Base-by-base conservation (phyloP, 495 filamentous ascomycete species). In the Xylaria curta region DNA sequence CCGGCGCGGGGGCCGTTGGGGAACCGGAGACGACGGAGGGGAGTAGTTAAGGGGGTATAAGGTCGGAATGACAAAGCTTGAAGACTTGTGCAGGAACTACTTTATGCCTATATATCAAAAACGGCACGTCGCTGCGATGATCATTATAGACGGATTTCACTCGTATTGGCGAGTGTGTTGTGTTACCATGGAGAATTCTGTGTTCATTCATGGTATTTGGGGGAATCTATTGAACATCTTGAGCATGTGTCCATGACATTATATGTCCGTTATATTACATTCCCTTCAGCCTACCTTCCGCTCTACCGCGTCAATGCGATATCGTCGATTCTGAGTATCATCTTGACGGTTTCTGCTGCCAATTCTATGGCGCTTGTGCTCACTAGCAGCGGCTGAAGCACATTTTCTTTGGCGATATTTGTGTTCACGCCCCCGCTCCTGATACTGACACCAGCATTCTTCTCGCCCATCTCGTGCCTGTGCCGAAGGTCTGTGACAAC, bases 401-500 rank as follows among this genome's bases (percentile, higher is more conserved):
- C 97, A 75, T 97, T 98, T 87, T 99, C 96, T 77, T 97, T 97
- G 58, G 92, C 91, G 73, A 97, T 97, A 79, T 97, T 93, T 66
- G 90, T 88, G 87, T 97, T 97, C 56, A 99, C 97, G 65, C 97
- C 96, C 10, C 97, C 95, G 78, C 91, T 94, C 87, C 96, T 93
- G 83, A 99, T 98, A 82, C 94, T 97, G 28, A 99, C 94, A 68
- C 96, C 96, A 21, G 96, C 95, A 75, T 97, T 97, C 85, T 91
- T 91, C 88, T 98, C 94, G 63, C 95, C 97, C 80, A 92, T 89
- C 72, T 94, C 96, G 80, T 99, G 96, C 74, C 94, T 88, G 82
- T 97, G 93, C 76, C 97, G 88, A 80, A 99, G 83, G 71, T 97
- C 97, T 46, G 96, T 99, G n/a, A 99, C 96, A 19, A 99, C 97